phyloP scores from a whole-genome alignment of 768 basidiomycete genomes.

The Trametopsis cervina region DNA sequence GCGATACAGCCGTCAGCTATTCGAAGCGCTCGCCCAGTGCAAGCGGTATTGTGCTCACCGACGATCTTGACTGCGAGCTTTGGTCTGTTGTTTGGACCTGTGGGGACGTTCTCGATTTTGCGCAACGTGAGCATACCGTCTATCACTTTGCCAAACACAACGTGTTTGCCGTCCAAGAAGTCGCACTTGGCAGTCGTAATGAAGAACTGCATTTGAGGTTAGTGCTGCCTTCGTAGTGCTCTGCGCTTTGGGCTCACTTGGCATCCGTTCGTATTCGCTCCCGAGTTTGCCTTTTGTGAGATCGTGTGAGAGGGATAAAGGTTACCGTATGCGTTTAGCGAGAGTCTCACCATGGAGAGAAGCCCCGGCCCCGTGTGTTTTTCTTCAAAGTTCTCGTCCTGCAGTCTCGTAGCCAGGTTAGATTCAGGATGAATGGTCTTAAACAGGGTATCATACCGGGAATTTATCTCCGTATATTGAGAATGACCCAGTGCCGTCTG shows the following conservation, averaged over 20 bases:
- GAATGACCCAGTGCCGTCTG: slow-evolving; percentile 92
- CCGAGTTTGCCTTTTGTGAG: slow-evolving; percentile 77
- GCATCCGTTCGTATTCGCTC: slow-evolving; percentile 90
- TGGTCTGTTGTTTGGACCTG: slow-evolving; percentile 83
- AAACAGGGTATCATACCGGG: slow-evolving; percentile 43
- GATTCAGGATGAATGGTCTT: not conserved
- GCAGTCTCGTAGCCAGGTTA: slow-evolving; percentile 3
- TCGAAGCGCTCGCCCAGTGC: too few relatives aligned
- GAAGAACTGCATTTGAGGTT: slow-evolving; percentile 68
- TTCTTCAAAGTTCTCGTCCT: slow-evolving; percentile 94
- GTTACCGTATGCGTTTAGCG: not conserved
- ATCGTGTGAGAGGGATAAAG: slow-evolving; percentile 2
- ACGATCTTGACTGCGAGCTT: slow-evolving; percentile 85
- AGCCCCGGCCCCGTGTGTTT: slow-evolving; percentile 85
- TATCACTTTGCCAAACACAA: slow-evolving; percentile 86
- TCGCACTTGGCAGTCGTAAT: slow-evolving; percentile 93
- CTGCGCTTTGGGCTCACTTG: slow-evolving; percentile 38
- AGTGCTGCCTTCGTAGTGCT: not conserved
- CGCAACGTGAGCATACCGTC: slow-evolving; percentile 93
- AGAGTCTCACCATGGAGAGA: slow-evolving; percentile 80
- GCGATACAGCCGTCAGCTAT: not conserved
- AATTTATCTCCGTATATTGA: slow-evolving; percentile 97
- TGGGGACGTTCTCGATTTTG: slow-evolving; percentile 95
- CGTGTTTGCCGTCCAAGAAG: slow-evolving; percentile 92
- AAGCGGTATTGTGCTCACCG: slow-evolving; percentile 52